Conservation (phyloP, 371 early-diverging fungal genomes). For the Polyrhizophydium stewartii region DNA sequence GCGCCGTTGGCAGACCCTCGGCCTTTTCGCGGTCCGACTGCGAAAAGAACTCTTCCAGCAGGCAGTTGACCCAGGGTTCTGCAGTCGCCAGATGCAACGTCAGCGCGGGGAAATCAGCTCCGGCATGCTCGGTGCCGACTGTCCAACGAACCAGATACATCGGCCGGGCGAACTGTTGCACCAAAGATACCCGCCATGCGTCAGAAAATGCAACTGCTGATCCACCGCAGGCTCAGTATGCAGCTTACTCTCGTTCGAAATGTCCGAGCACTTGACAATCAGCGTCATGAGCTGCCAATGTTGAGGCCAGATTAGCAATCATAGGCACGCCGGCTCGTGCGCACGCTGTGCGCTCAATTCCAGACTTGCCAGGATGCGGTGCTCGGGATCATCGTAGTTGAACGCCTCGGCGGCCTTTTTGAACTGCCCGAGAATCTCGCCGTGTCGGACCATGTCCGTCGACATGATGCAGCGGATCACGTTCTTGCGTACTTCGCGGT, state of each 20-base stretch:
- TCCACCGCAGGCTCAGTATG: not conserved
- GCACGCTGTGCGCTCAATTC: not conserved
- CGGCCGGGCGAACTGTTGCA: slow-evolving; percentile 23
- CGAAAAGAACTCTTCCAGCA: slow-evolving; percentile 44
- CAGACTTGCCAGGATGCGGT: slow-evolving; percentile 25
- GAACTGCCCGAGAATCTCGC: slow-evolving; percentile 36
- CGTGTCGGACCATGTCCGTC: slow-evolving; percentile 48
- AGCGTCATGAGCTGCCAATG: slow-evolving; percentile 36
- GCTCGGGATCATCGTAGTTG: slow-evolving; percentile 33
- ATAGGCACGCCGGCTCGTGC: not conserved
- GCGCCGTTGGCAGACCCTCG: slow-evolving; percentile 39
- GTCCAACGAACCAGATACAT: slow-evolving; percentile 7
- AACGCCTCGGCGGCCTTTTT: slow-evolving; percentile 31
- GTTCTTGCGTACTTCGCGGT: slow-evolving; percentile 26
- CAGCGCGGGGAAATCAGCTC: not conserved
- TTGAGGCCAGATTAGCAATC: too few species aligned
- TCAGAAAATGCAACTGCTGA: too few species aligned
- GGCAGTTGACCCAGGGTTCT: slow-evolving; percentile 45
- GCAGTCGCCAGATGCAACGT: not conserved
- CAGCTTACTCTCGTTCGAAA: slow-evolving; percentile 43
- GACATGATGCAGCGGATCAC: slow-evolving; percentile 40
- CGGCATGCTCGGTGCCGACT: not conserved
- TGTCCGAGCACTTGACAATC: slow-evolving; percentile 46
- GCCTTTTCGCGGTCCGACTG: slow-evolving; percentile 45
- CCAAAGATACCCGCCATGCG: too few species aligned